Conservation (phyloP, 768 basidiomycete species). For the Cystofilobasidium bisporidii region DNA sequence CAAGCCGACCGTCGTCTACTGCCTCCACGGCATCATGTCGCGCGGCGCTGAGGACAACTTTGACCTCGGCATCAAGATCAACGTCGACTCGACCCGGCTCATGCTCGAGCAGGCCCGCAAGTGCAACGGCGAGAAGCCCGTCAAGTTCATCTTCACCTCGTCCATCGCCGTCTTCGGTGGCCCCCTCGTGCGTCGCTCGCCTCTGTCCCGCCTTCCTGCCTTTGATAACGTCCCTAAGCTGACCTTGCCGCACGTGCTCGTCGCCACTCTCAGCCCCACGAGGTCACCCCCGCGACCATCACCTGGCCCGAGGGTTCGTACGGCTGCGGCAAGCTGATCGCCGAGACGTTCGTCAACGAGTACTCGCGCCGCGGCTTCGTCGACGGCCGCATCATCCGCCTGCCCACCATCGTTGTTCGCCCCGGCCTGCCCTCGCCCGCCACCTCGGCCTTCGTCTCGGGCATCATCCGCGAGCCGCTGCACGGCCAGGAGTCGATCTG, state of each 20-base stretch:
- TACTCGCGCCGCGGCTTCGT: conserved; percentile 38
- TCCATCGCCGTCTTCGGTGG: conserved; percentile 56
- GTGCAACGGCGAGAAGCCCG: conserved; percentile 30
- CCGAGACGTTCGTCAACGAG: conserved; percentile 40
- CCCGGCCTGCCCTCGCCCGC: conserved; percentile 39
- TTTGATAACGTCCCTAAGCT: not conserved
- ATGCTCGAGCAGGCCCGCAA: conserved; percentile 38
- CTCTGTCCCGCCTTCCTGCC: not conserved
- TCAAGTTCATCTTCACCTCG: conserved; percentile 54
- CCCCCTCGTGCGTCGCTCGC: conserved; percentile 34
- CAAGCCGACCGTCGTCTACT: conserved; percentile 34
- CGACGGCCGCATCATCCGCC: conserved; percentile 38
- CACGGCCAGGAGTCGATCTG: conserved; percentile 34
- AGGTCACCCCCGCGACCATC: conserved; percentile 30
- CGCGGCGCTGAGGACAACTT: conserved; percentile 55
- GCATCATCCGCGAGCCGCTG: conserved; percentile 41
- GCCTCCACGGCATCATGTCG: conserved; percentile 52
- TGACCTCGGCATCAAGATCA: conserved; percentile 45
- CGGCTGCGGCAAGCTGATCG: conserved; percentile 38
- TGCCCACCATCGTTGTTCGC: conserved; percentile 39
- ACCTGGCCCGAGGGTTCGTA: conserved; percentile 39
- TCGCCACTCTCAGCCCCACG: not conserved
- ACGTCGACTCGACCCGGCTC: conserved; percentile 51
- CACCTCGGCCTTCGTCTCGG: conserved; percentile 41
- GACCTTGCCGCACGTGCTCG: not conserved